phyloP scores from a whole-genome alignment of 1,284 basidiomycete species.

The Garcileccinum viscosum region DNA sequence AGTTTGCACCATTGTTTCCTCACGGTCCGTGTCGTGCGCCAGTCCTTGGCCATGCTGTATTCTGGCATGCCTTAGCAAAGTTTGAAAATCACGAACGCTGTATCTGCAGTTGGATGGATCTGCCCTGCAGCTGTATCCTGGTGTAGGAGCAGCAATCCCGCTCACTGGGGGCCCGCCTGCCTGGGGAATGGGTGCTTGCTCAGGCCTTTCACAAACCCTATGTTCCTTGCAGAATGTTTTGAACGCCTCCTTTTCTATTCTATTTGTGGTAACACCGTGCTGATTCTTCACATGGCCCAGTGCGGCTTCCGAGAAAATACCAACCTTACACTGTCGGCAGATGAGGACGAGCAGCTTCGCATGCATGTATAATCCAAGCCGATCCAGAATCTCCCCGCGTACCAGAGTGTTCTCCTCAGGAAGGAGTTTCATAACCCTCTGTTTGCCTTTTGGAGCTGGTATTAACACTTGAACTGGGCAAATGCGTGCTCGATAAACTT shows the following conservation, averaged over 20 bases:
- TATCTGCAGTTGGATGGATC: slow-evolving; percentile 11
- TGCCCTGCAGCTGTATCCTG: slow-evolving; percentile 14
- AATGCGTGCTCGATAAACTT: no score
- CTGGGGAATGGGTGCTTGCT: slow-evolving; percentile 1
- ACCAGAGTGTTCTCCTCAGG: slow-evolving; percentile 1
- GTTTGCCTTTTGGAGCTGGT: slow-evolving; percentile 3
- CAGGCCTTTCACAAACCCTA: background rate
- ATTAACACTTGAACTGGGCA: background rate
- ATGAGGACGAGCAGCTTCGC: slow-evolving; percentile 9
- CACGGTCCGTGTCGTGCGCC: background rate
- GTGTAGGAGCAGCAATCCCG: slow-evolving; percentile 1
- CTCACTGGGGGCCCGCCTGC: slow-evolving; percentile 13
- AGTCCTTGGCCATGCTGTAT: background rate
- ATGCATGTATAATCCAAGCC: slow-evolving; percentile 8
- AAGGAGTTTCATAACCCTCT: slow-evolving; percentile 4
- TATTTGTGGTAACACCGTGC: background rate
- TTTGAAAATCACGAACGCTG: slow-evolving; percentile 10
- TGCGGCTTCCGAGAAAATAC: background rate
- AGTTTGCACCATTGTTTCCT: slow-evolving; percentile 9
- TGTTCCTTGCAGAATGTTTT: background rate
- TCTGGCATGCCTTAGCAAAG: slow-evolving; percentile 5
- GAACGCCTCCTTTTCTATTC: background rate
- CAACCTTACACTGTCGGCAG: slow-evolving; percentile 5
- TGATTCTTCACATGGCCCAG: slow-evolving; percentile 12
- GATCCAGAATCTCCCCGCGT: background rate